Evolutionary conservation across 768 basidiomycete species (phyloP).

Genomic region (Lepiota venenata): DNA sequence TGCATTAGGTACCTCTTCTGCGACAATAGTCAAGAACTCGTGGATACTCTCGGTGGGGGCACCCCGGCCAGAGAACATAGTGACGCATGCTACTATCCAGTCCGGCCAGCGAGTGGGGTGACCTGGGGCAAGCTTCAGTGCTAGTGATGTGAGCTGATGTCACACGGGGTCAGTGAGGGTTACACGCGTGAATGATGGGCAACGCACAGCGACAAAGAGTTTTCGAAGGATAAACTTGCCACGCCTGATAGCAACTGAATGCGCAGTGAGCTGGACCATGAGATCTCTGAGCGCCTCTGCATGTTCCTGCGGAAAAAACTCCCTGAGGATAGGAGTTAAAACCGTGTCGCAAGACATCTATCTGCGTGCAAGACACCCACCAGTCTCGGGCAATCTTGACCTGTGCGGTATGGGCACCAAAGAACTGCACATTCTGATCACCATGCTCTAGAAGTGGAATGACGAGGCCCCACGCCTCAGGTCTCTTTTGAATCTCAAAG

Average conservation of each 20-base stretch:
- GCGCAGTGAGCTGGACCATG: constrained; percentile 66
- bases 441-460: constrained; percentile 68
- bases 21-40: constrained; percentile 79
- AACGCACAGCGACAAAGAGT: constrained; percentile 78
- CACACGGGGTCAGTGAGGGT: constrained; percentile 6
- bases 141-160: constrained; percentile 61
- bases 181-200: constrained; percentile 9
- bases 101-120: constrained; percentile 64
- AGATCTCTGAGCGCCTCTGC: constrained; percentile 57
- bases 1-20: constrained; percentile 76
- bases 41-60: constrained; percentile 58
- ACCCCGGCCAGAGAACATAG: constrained; percentile 56
- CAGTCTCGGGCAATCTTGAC: constrained; percentile 94
- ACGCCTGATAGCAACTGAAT: constrained; percentile 54
- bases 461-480: constrained; percentile 83
- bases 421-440: constrained; percentile 89
- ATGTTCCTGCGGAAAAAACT: constrained; percentile 64
- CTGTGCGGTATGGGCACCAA: constrained; percentile 90
- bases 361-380: constrained; percentile 37
- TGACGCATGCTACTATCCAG: constrained; percentile 69
- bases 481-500: constrained; percentile 71
- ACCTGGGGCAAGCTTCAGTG: constrained; percentile 64
- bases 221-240: constrained; percentile 80
- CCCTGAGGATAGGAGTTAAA: constrained; percentile 44
- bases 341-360: constrained; percentile 5